These are phyloP conservation scores for Boletus smithii DNA, from an alignment of 1,284 basidiomycete species.

Conservation along the genomic window DNA sequence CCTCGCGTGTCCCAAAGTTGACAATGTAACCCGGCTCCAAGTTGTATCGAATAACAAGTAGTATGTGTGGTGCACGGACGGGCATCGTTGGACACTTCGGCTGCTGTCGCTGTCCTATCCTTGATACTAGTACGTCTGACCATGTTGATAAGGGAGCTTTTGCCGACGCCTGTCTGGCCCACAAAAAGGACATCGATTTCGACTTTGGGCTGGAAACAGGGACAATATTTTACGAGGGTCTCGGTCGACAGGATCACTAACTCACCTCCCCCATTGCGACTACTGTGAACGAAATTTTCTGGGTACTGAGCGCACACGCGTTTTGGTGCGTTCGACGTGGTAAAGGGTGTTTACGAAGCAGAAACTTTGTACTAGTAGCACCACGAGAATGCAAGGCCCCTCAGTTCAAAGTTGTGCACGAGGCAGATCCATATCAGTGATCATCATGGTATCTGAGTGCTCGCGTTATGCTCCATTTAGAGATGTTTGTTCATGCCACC, in stretches of 20 bases:
- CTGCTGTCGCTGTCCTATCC: constrained; percentile 10
- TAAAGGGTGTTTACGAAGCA: constrained; percentile 2
- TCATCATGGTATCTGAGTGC: not conserved
- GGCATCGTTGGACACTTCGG: constrained; percentile 20
- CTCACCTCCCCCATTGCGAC: constrained; percentile 27
- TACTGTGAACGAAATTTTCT: too few species aligned
- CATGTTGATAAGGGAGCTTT: constrained; percentile 30
- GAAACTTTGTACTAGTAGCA: not conserved
- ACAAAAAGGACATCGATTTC: constrained; percentile 25
- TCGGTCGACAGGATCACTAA: not conserved
- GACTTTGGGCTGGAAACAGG: constrained; percentile 4
- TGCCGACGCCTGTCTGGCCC: constrained; percentile 28
- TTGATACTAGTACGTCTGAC: constrained; percentile 10
- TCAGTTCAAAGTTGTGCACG: constrained; percentile 16
- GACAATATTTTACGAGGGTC: constrained; percentile 3
- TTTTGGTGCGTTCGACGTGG: constrained; percentile 4
- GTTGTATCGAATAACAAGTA: constrained; percentile 9
- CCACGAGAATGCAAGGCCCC: not conserved
- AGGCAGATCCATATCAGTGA: constrained; percentile 28
- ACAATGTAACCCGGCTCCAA: constrained; percentile 10
- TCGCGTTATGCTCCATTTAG: too few species aligned
- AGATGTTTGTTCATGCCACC: constrained; percentile 10
- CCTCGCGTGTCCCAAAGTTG: constrained; percentile 30
- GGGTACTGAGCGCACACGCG: not conserved
- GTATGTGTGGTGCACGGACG: constrained; percentile 20